Evolutionary conservation across 2,329 filamentous ascomycete genomes (phyloP).

Genomic region (Pseudogymnoascus sp.): DNA sequence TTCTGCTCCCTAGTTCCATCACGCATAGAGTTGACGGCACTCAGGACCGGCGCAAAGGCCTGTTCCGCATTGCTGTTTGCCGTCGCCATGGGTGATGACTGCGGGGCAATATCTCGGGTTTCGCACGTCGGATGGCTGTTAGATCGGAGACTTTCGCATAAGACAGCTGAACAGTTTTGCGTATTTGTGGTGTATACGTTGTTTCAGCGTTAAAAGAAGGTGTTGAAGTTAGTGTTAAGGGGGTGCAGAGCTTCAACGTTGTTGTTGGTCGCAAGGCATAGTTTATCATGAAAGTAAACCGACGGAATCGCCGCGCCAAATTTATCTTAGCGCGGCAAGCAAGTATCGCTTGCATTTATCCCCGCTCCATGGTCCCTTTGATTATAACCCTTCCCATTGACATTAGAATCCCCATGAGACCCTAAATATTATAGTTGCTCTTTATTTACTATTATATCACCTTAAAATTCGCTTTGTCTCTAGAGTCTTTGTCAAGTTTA

Average conservation of each 20-base stretch:
- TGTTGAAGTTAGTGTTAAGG: not conserved
- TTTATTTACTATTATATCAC: not conserved
- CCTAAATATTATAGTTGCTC: not conserved
- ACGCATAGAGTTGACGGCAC: slow-evolving; percentile 87
- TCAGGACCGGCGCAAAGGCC: slow-evolving; percentile 76
- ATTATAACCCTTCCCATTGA: not conserved
- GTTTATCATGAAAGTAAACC: slow-evolving; percentile 9
- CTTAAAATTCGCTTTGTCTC: not conserved
- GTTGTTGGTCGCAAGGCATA: slow-evolving; percentile 8
- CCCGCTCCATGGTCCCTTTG: not conserved
- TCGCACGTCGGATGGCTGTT: slow-evolving; percentile 4
- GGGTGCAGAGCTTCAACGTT: slow-evolving; percentile 6
- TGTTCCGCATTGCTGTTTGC: slow-evolving; percentile 57
- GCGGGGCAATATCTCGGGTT: slow-evolving; percentile 12
- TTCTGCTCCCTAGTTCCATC: slow-evolving; percentile 76
- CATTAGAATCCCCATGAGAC: not conserved
- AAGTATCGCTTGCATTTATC: slow-evolving; percentile 7
- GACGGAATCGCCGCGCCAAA: slow-evolving; percentile 5
- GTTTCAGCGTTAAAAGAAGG: not conserved
- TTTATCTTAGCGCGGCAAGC: slow-evolving; percentile 8
- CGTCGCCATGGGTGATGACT: slow-evolving; percentile 51
- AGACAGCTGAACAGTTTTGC: not conserved
- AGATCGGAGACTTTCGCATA: slow-evolving; percentile 8
- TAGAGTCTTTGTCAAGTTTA: not conserved
- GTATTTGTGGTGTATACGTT: not conserved